phyloP scores from a whole-genome alignment of 129 eudicot genomes.

The Saposhnikovia divaricata region DNA sequence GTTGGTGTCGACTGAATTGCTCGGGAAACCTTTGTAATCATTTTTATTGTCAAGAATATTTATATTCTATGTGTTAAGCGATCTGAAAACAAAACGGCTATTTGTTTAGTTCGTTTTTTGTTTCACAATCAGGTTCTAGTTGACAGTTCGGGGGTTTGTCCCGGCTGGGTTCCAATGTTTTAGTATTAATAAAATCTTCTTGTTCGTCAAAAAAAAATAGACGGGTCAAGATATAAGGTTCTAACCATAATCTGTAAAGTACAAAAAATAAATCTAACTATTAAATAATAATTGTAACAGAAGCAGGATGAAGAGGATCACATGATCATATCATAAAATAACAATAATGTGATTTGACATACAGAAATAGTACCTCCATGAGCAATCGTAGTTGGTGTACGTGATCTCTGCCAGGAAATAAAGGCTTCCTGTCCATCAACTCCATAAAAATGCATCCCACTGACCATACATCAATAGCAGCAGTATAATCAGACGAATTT shows the following conservation, averaged over 20 bases:
- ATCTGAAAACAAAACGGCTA: too few species aligned
- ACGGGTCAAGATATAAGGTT: not conserved
- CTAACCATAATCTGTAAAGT: not conserved
- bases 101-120: too few species aligned
- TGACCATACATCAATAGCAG: constrained; percentile 10
- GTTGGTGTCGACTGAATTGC: too few species aligned
- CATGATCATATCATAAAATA: not conserved
- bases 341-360: not conserved
- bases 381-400: constrained; percentile 13
- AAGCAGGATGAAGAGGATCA: not conserved
- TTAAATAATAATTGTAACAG: not conserved
- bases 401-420: constrained; percentile 12
- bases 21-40: too few species aligned
- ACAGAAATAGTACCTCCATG: constrained; percentile 7
- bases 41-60: too few species aligned
- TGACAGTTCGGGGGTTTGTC: too few species aligned
- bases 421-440: constrained; percentile 15
- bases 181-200: too few species aligned
- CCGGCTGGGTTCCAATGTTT: too few species aligned
- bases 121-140: too few species aligned
- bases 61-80: too few species aligned
- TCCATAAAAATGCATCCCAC: constrained; percentile 13
- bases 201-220: too few species aligned
- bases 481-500: constrained; percentile 17
- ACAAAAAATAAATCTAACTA: not conserved